Evolutionary conservation across 345 rosid genomes (phyloP), one percentile per base, ranked within the genome.

Genomic region (Mercurialis annua): DNA sequence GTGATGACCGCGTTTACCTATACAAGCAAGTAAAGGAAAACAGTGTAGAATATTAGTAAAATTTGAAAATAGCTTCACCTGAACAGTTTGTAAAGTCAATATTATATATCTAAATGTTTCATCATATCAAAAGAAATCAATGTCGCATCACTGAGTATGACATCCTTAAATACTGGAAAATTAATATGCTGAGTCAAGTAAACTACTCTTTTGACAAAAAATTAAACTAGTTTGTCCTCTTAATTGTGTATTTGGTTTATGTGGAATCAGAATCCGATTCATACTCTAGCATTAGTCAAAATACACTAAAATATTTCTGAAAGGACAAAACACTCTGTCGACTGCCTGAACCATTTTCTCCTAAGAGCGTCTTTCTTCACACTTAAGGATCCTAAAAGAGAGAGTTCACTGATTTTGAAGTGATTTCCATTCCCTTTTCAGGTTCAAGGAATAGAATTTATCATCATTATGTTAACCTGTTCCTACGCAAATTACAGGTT

Each of bases 1-100:
- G 86, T 93, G 98, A 74, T 86, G 85, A 34, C 98, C 98, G 59
- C 97, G 84, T 82, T 90, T 93, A 74, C 98, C 98, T 93, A 73
- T 56, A 62, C 59, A 78, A 73, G 42, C 47, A 66, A 17, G 66
- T 62, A 34, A 57, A 53, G 18, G 51, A 43, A 67, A 40, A 11
- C 16, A 18, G 20, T 24, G 38, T 59, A 73, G 42, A 38, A 66
- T 62, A 47, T 43, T 44, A 48, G 12, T 62, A 62, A 53, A 15
- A 9, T 40, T 20, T 36, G 9, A 56, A 26, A 3, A 64, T 4
- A 26, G 29, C 43, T 42, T 51, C 43, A 27, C 51, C 51, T 10
- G 14, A 40, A 29, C 31, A 61, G 49, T 52, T 62, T 52, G 23
- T 10, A 70, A 70, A 16, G 21, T 11, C 30, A 52, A 4, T 36